A percentile compares a stretch with the other conserved stretches of the same genome.
These are phyloP conservation scores for Cladosporium sp. DNA, from an alignment of 2,329 filamentous ascomycete genomes.

Conservation along the genomic window DNA sequence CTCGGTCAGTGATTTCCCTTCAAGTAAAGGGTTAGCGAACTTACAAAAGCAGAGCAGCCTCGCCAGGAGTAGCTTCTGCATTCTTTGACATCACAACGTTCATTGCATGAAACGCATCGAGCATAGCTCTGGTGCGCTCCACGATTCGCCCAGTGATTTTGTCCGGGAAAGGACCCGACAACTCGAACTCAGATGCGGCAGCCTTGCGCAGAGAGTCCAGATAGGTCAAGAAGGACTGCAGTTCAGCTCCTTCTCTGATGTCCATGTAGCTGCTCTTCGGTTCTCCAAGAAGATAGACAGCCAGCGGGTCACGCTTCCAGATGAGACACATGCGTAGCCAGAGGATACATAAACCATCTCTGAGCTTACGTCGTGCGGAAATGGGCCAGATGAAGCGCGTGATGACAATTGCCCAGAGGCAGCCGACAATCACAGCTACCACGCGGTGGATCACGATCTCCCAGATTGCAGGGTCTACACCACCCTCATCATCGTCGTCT, in stretches of 20 bases:
- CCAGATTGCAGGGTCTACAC: slow-evolving; percentile 74
- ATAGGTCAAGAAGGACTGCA: slow-evolving; percentile 72
- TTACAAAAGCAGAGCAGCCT: slow-evolving; percentile 64
- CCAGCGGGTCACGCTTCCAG: slow-evolving; percentile 89
- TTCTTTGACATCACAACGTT: slow-evolving; percentile 85
- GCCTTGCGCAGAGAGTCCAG: slow-evolving; percentile 68
- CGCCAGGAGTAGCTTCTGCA: slow-evolving; percentile 67
- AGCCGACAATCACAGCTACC: slow-evolving; percentile 77
- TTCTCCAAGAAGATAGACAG: slow-evolving; percentile 53
- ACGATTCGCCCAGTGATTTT: slow-evolving; percentile 69
- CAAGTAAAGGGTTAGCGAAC: neutral
- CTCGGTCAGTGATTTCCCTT: no score
- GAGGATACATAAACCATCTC: slow-evolving; percentile 81
- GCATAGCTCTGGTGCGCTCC: slow-evolving; percentile 72
- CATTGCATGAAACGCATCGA: slow-evolving; percentile 95
- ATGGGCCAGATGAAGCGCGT: slow-evolving; percentile 92
- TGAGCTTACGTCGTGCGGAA: slow-evolving; percentile 79
- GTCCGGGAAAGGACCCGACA: slow-evolving; percentile 79
- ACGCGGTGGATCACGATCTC: slow-evolving; percentile 87
- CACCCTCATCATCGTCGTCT: slow-evolving; percentile 81
- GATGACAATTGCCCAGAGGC: slow-evolving; percentile 86
- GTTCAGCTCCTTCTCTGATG: slow-evolving; percentile 77
- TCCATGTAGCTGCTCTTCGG: slow-evolving; percentile 63
- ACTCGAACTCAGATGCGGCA: slow-evolving; percentile 80
- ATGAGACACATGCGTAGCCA: slow-evolving; percentile 94